phyloP scores from a whole-genome alignment of 371 early-diverging fungal genomes.

The Basidiobolus meristosporus region DNA sequence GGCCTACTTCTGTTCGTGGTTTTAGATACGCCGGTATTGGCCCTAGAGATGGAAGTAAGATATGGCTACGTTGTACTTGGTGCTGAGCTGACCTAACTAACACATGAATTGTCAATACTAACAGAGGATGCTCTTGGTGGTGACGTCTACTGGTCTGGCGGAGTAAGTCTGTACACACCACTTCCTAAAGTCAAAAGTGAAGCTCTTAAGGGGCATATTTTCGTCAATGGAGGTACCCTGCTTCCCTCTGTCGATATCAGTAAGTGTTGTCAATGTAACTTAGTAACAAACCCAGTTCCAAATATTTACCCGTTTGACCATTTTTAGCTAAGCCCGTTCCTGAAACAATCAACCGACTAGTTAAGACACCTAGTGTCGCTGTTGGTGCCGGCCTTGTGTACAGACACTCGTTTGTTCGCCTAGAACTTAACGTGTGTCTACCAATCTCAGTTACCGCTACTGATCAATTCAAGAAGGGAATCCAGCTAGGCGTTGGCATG shows the following conservation, averaged over 20 bases:
- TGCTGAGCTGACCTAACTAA: no score
- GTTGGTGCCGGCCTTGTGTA: constrained; percentile 70
- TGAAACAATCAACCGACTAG: constrained; percentile 14
- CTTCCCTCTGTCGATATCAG: constrained; percentile 26
- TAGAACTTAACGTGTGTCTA: constrained; percentile 79
- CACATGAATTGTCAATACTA: constrained; percentile 1
- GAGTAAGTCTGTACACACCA: constrained; percentile 62
- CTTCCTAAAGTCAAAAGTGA: constrained; percentile 43
- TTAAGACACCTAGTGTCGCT: constrained; percentile 36
- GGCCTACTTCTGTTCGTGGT: constrained; percentile 70
- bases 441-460: constrained; percentile 51
- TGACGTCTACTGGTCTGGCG: constrained; percentile 55
- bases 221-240: constrained; percentile 70
- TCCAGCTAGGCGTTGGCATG: constrained; percentile 76
- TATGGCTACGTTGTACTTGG: background rate
- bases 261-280: background rate
- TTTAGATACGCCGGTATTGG: constrained; percentile 76
- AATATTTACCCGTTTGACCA: background rate
- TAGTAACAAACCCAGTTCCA: constrained; percentile 4
- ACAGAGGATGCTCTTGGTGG: constrained; percentile 77
- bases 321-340: constrained; percentile 2
- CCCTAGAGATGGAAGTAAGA: constrained; percentile 52
- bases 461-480: constrained; percentile 58
- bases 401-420: constrained; percentile 61
- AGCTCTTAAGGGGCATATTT: constrained; percentile 61